Conservation (phyloP, 129 eudicot genomes). For the Flaveria robusta region DNA sequence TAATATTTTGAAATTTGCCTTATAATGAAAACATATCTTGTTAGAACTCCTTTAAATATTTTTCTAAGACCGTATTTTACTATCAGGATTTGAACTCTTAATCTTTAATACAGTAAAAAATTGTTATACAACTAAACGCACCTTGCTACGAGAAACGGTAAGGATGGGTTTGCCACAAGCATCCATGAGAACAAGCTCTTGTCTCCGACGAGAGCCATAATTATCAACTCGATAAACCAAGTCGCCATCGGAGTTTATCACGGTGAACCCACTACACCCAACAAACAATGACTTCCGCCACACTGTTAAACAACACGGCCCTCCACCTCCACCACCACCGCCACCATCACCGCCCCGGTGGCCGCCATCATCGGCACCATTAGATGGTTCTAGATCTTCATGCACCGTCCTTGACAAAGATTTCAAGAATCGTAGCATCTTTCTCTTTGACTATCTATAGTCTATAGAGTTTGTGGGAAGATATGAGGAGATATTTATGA, state of each 20-base stretch:
- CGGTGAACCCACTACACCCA: constrained; percentile 84
- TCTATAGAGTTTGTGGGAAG: constrained; percentile 7
- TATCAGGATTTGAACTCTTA: too few relatives aligned
- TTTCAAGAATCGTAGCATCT: constrained; percentile 47
- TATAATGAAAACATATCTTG: too few relatives aligned
- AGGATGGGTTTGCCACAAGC: constrained; percentile 61
- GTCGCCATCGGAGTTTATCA: constrained; percentile 64
- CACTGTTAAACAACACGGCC: constrained; percentile 55
- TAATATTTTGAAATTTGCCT: not conserved
- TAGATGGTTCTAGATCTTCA: constrained; percentile 34
- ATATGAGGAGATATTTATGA: constrained; percentile 37
- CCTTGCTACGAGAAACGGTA: constrained; percentile 71
- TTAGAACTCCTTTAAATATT: too few relatives aligned
- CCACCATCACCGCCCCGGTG: not conserved
- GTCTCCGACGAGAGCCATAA: constrained; percentile 48
- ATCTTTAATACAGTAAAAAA: too few relatives aligned
- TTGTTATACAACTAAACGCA: constrained; percentile 12
- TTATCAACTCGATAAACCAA: constrained; percentile 80
- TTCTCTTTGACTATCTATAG: not conserved
- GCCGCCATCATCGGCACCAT: constrained; percentile 2
- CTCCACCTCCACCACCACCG: not conserved
- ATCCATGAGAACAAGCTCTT: constrained; percentile 68
- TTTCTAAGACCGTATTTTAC: too few relatives aligned
- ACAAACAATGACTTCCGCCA: constrained; percentile 85
- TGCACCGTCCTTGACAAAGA: constrained; percentile 58